Conservation (phyloP, 2,329 filamentous ascomycete species). For the Cytospora chrysosperma region DNA sequence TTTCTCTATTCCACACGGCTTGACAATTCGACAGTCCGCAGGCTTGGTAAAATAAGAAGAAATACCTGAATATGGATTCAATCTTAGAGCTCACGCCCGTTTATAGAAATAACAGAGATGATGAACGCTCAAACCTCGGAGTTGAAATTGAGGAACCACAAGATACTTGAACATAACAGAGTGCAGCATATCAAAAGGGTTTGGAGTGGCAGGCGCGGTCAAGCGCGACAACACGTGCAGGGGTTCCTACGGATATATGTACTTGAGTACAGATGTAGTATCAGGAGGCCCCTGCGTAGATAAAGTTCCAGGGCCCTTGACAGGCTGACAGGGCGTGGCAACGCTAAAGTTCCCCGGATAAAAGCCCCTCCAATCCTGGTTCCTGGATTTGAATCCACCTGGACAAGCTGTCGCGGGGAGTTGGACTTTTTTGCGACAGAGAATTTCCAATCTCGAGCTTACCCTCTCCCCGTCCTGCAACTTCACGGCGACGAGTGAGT, state of each 20-base stretch:
- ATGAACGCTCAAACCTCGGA: not conserved
- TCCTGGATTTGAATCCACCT: constrained; percentile 12
- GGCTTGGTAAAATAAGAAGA: not conserved
- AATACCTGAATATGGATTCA: not conserved
- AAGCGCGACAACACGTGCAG: not conserved
- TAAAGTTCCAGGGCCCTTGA: not conserved
- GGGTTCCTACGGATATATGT: not conserved
- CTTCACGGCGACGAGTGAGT: not conserved
- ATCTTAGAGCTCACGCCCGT: too few relatives aligned
- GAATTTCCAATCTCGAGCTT: not conserved
- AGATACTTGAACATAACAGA: not conserved
- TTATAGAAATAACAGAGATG: too few relatives aligned
- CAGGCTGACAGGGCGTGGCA: not conserved
- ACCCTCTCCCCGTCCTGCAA: not conserved
- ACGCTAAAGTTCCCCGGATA: not conserved
- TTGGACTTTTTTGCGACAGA: constrained; percentile 9
- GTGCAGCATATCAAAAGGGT: not conserved
- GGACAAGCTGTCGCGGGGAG: constrained; percentile 13
- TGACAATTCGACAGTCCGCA: not conserved
- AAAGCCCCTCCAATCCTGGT: constrained; percentile 8
- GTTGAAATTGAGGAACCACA: not conserved
- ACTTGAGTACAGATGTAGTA: too few relatives aligned
- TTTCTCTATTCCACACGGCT: not conserved
- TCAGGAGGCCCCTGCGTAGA: not conserved
- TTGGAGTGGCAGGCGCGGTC: not conserved